Conservation (phyloP, 352 stramenopile genomes). For the Pythium dissimile region DNA sequence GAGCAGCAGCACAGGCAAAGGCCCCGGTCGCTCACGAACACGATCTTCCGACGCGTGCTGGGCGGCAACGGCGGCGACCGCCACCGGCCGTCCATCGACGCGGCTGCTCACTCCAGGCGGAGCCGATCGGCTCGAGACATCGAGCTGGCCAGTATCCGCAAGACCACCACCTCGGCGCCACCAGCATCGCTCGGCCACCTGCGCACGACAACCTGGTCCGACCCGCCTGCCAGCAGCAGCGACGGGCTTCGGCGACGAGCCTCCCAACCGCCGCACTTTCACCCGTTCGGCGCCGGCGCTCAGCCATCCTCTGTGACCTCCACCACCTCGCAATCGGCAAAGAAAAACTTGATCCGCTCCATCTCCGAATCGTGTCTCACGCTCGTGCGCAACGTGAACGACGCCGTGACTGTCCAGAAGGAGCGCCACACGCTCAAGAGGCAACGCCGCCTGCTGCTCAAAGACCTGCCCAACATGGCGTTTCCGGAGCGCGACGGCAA, state of each 20-base stretch:
- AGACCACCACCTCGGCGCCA: not conserved
- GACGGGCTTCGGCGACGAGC: slow-evolving; percentile 4
- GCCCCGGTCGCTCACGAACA: slow-evolving; percentile 12
- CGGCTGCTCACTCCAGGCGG: no score
- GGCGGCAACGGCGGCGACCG: not conserved
- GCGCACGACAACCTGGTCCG: slow-evolving; percentile 11
- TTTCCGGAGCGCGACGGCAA: slow-evolving; percentile 43
- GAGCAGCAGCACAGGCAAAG: not conserved
- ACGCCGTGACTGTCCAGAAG: slow-evolving; percentile 10
- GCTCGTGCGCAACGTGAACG: slow-evolving; percentile 42
- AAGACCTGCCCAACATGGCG: slow-evolving; percentile 76
- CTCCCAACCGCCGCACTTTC: slow-evolving; percentile 16
- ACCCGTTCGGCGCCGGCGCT: not conserved
- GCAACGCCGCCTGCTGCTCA: slow-evolving; percentile 48
- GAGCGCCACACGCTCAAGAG: slow-evolving; percentile 27
- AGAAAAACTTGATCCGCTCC: slow-evolving; percentile 18
- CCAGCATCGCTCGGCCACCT: slow-evolving; percentile 6
- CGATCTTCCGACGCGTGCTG: slow-evolving; percentile 16
- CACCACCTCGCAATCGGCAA: not conserved
- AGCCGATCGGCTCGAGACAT: slow-evolving; percentile 1
- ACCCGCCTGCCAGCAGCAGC: not conserved
- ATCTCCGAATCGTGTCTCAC: slow-evolving; percentile 37
- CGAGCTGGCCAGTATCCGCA: not conserved
- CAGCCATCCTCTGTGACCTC: no score
- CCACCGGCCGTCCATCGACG: not conserved